Conservation (phyloP, 108 stramenopile species). For the Cyclotella sp. region DNA sequence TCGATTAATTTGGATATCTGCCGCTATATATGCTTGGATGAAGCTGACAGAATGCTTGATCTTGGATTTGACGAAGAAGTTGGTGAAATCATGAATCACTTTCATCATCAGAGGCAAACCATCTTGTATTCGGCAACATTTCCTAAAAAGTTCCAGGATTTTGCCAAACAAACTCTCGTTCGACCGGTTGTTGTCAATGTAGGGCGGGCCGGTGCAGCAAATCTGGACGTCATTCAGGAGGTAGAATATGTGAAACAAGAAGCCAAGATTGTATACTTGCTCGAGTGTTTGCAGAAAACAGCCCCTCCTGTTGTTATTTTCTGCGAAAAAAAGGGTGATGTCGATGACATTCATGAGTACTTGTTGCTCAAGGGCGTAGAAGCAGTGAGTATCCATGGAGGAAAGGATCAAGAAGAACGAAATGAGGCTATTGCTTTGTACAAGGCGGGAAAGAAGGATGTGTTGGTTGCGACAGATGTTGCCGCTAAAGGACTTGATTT, state of each 20-base stretch:
- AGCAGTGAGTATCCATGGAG: conserved; percentile 98
- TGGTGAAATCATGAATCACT: conserved; percentile 96
- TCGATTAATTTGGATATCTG: conserved; percentile 90
- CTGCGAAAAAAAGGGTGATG: conserved; percentile 96
- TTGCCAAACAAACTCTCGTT: conserved; percentile 96
- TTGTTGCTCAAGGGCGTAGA: conserved; percentile 97
- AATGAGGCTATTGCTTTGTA: conserved; percentile 94
- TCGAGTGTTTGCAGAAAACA: conserved; percentile 98
- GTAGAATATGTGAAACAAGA: conserved; percentile 99
- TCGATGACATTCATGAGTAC: conserved; percentile 99
- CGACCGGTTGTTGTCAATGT: conserved; percentile 97
- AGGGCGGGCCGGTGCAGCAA: conserved; percentile 97
- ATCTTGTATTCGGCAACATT: conserved; percentile 98
- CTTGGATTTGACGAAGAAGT: conserved; percentile 98
- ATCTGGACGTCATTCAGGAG: conserved; percentile 99
- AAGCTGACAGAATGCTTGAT: conserved; percentile 99
- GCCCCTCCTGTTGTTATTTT: conserved; percentile 98
- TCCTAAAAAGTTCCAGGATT: conserved; percentile 98
- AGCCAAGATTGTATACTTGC: conserved; percentile 95
- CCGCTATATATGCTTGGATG: conserved; percentile 96
- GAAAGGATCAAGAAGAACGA: conserved; percentile 98
- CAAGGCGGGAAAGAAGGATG: conserved; percentile 95
- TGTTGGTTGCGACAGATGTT: conserved; percentile 97
- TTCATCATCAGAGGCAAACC: conserved; percentile 96
- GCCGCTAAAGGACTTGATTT: conserved; percentile 99